Conservation (phyloP, 768 basidiomycete species). For the Lentinula boryana region DNA sequence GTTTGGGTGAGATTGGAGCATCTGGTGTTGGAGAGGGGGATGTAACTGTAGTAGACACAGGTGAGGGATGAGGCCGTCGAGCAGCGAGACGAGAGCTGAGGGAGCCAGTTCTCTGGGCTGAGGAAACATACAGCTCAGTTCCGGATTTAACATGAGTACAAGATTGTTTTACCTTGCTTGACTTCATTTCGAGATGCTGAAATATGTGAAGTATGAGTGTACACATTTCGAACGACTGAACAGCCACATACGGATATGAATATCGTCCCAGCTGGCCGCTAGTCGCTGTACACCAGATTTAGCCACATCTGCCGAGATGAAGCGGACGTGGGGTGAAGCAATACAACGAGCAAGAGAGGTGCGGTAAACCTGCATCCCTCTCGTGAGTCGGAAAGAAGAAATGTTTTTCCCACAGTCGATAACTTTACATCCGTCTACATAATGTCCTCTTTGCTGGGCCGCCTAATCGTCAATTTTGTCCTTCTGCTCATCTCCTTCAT, state of each 20-base stretch:
- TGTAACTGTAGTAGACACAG: not conserved
- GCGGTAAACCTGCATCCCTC: not conserved
- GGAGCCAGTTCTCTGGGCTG: not conserved
- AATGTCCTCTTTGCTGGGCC: conserved; percentile 45
- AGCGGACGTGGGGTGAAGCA: not conserved
- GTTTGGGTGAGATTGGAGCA: not conserved
- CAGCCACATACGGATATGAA: conserved; percentile 28
- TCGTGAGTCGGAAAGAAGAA: not conserved
- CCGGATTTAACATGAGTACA: not conserved
- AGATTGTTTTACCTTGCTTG: not conserved
- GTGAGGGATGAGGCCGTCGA: not conserved
- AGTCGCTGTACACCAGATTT: conserved; percentile 11
- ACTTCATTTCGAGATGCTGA: not conserved
- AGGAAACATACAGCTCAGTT: not conserved
- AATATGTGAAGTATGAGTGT: not conserved
- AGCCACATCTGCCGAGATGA: conserved; percentile 4
- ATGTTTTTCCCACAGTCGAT: not conserved
- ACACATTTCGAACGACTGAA: not conserved
- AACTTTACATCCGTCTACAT: not conserved
- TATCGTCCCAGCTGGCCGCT: conserved; percentile 16
- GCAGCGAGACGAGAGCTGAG: not conserved
- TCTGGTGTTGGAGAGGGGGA: not conserved
- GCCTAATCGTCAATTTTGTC: conserved; percentile 63
- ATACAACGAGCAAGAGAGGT: not conserved
- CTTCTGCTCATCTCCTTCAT: conserved; percentile 80